Evolutionary conservation across 768 basidiomycete genomes (phyloP), one percentile per base, ranked within the genome.

Genomic region (Auriculariales sp.): DNA sequence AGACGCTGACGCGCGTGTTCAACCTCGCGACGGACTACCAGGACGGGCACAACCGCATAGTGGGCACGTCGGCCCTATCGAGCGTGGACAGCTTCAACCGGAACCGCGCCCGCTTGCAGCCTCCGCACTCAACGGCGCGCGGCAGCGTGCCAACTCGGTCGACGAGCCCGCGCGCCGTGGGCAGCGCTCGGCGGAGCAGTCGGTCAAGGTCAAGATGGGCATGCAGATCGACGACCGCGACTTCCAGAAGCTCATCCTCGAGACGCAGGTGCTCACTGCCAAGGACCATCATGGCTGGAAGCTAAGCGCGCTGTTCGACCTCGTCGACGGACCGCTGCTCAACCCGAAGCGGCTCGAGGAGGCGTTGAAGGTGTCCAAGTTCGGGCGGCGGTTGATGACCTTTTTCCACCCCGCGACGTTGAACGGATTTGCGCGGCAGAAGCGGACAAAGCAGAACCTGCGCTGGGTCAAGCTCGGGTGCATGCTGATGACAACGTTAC

Each of bases 181-280:
- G 11, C 93, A 95, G 64, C 73, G 87, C 53, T 89, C 91, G 56
- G 83, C 93, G 2, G 90, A 95, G 57, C 92, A 33, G 94, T 19
- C 17, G 39, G 81, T 78, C 24, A 92, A 88, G 64, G 71, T 95
- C 49, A 89, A 91, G 61, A 74, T 85, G 60, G 85, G 83, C 52
- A 79, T 95, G 75, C 86, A 90, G 65, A 88, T 98, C 78, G 95
- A 99, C 61, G 95, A 98, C 63, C 82, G 74, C 61, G 77, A 83
- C 3, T 99, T 98, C 65, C 89, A 93, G 59, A 70, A 80, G 3
- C 75, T 72, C 33, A 68, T 99, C 46, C 71, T 92, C 19, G 91
- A 95, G 57, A 89, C 90, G 2, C 87, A 91, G 65, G 90, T 90
- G 70, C 69, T 83, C 27, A 83, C 81, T 25, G 39, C 39, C 9